Conservation (phyloP, 192 early-diverging fungal genomes). For the Spizellomyces sp. region DNA sequence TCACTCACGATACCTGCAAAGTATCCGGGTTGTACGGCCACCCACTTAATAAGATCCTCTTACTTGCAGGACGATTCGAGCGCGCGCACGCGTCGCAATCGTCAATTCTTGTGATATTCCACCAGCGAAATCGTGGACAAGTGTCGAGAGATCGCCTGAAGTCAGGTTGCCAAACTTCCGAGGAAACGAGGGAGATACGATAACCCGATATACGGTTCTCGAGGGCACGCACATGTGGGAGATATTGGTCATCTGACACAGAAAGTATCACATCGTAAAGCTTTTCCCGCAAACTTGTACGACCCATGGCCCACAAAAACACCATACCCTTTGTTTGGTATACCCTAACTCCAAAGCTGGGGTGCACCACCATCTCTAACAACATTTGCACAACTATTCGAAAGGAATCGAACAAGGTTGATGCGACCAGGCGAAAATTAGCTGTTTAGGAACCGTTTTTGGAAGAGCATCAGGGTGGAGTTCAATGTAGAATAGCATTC, state of each 20-base stretch:
- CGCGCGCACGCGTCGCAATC: slow-evolving; percentile 2
- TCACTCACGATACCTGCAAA: neutral
- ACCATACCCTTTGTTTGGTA: too few relatives aligned
- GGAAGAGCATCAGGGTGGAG: too few relatives aligned
- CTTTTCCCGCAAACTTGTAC: neutral
- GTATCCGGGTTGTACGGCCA: slow-evolving; percentile 5
- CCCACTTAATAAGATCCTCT: neutral
- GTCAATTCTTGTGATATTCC: neutral
- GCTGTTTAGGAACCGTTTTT: too few relatives aligned
- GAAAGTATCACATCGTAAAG: neutral
- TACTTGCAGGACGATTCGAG: neutral
- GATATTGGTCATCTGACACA: neutral
- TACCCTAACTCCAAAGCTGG: too few relatives aligned
- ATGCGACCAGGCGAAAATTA: too few relatives aligned
- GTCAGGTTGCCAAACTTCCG: slow-evolving; percentile 1
- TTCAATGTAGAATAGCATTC: too few relatives aligned
- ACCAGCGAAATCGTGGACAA: neutral
- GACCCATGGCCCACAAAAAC: too few relatives aligned
- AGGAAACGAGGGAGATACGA: neutral
- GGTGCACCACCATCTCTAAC: too few relatives aligned
- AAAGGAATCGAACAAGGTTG: too few relatives aligned
- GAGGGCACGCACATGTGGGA: neutral
- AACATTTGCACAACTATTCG: too few relatives aligned
- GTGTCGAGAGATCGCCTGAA: neutral
- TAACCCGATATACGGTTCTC: neutral